Conservation (phyloP, 1,139 yeast genomes). For the Candida labiduridarum region DNA sequence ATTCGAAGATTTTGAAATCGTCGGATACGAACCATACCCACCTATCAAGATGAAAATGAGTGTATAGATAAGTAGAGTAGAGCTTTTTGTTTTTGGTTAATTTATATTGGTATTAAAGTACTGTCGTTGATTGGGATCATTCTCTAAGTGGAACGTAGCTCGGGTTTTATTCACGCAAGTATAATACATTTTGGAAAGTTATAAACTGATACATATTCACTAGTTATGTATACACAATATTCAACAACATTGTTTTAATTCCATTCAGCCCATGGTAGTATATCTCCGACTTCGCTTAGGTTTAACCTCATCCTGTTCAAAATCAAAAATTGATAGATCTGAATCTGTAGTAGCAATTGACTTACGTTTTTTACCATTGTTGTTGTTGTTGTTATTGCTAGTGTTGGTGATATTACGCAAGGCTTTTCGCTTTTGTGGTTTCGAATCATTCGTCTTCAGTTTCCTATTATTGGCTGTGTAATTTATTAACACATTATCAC, state of each 20-base stretch:
- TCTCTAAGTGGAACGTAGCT: no score
- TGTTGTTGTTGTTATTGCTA: constrained; percentile 13
- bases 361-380: constrained; percentile 10
- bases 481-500: constrained; percentile 33
- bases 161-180: no score
- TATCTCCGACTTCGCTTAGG: constrained; percentile 16
- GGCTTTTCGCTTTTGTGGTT: constrained; percentile 20
- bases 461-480: constrained; percentile 27
- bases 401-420: constrained; percentile 22
- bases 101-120: no score
- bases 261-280: constrained; percentile 12
- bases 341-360: constrained; percentile 4
- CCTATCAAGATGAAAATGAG: constrained; percentile 87
- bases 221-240: not conserved
- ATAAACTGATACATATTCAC: no score
- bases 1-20: constrained; percentile 82
- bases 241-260: no score
- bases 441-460: not conserved
- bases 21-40: constrained; percentile 77
- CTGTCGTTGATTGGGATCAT: no score
- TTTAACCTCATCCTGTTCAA: constrained; percentile 20
- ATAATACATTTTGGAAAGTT: no score
- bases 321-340: constrained; percentile 33
- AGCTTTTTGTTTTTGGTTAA: no score
- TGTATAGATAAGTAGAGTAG: constrained; percentile 30